phyloP scores from a whole-genome alignment of 2,329 filamentous ascomycete species.

The Magnaporthiopsis poae region DNA sequence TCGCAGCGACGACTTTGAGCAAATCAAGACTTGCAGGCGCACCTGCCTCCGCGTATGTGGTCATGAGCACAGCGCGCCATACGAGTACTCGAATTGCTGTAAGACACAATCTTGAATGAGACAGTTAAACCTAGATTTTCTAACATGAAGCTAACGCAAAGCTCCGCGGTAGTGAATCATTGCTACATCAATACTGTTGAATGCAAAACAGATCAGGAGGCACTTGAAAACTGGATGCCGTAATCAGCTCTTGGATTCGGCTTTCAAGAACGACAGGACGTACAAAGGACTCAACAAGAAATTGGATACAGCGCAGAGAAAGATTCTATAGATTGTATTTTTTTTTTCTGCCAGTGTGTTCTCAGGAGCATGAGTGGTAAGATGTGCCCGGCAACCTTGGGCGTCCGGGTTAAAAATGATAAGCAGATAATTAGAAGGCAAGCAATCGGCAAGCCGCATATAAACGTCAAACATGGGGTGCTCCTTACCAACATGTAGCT shows the following conservation, averaged over 20 bases:
- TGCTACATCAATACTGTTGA: neutral
- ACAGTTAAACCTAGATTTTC: neutral
- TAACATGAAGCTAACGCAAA: neutral
- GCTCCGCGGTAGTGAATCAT: neutral
- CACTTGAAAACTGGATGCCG: neutral
- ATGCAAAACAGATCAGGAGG: neutral
- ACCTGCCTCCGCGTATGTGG: neutral
- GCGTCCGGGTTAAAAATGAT: too few relatives aligned
- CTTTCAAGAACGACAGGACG: too few relatives aligned
- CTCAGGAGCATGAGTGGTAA: too few relatives aligned
- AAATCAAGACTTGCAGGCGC: neutral
- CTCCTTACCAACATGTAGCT: too few relatives aligned
- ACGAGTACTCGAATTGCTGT: conserved; percentile 6
- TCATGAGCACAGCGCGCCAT: neutral
- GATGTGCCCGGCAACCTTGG: too few relatives aligned
- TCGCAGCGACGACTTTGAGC: neutral
- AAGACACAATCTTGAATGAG: neutral
- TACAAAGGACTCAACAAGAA: too few relatives aligned
- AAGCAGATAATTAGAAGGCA: too few relatives aligned
- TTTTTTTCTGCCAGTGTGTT: too few relatives aligned
- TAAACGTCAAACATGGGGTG: too few relatives aligned
- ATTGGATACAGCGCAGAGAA: too few relatives aligned
- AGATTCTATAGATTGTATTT: too few relatives aligned
- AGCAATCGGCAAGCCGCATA: too few relatives aligned
- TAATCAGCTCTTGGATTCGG: neutral